Evolutionary conservation across 163 green algal species (phyloP), one percentile per base, ranked within the genome.

Genomic region (Volvox carteri): DNA sequence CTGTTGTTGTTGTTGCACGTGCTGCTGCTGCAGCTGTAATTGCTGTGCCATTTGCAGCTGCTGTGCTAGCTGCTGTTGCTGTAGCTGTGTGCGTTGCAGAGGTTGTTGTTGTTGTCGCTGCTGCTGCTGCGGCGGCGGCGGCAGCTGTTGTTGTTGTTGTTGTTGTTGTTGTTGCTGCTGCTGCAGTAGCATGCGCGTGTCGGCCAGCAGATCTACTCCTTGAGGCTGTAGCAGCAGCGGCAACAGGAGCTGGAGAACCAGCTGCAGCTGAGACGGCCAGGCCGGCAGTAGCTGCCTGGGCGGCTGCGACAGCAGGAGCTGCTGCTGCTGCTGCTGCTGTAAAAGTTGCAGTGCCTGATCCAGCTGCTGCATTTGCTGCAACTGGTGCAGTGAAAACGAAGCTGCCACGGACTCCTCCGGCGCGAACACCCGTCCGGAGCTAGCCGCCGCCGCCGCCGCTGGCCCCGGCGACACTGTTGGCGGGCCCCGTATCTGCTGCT

Each of bases 101-200:
- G 48, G 68, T 14, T 77, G 33, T n/a, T 77, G 68, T 14, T 52
- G 68, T 18, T 41, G 42, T 6, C 4, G 70, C 37, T 14, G 37
- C 39, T 18, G 60, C 70, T 78, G 73, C 46, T 39, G 42, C 21
- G 60, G 73, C 42, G 3, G 8, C 42, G 67, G 75, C 48, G 41
- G 75, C 0, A 28, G 48, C 46, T 70, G 30, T 37, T n/a, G 2
- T 1, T 5, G 16, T 58, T 50, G 75, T 0, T 28, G 75, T 18
- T 37, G 75, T 67, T 84, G n/a, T 50, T 68, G 75, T 67, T 48
- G 8, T 56, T 75, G 65, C 65, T 75, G 65, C 33, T 42, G 62
- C 14, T 41, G 62, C 16, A 37, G 62, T n/a, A n/a, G n/a, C n/a
- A n/a, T n/a, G n/a, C n/a, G n/a, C n/a, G n/a, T n/a, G n/a, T n/a